These are phyloP conservation scores for Alternaria tenuissima DNA, from an alignment of 2,329 filamentous ascomycete species.

Conservation along the genomic window DNA sequence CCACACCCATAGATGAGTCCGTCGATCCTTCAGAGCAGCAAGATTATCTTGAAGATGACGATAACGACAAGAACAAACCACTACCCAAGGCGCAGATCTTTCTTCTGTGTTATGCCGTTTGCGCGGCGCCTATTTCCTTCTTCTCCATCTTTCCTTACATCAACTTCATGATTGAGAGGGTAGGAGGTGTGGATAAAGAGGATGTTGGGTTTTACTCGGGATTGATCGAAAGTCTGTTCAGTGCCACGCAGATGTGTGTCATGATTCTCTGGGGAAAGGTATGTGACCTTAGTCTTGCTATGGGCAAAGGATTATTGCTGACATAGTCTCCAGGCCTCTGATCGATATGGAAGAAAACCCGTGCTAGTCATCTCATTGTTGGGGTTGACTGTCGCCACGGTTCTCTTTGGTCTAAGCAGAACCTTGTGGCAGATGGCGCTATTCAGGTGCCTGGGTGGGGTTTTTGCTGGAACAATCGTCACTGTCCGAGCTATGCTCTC, in stretches of 20 bases:
- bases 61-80: slow-evolving; percentile 36
- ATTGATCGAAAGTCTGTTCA: slow-evolving; percentile 76
- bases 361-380: slow-evolving; percentile 72
- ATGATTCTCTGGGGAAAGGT: slow-evolving; percentile 73
- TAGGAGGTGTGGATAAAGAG: slow-evolving; percentile 66
- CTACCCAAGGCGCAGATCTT: slow-evolving; percentile 66
- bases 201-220: slow-evolving; percentile 84
- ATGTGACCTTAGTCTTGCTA: slow-evolving; percentile 7
- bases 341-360: slow-evolving; percentile 75
- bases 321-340: slow-evolving; percentile 58
- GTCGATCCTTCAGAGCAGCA: not conserved
- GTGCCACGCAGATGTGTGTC: slow-evolving; percentile 76
- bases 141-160: slow-evolving; percentile 85
- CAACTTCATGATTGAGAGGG: slow-evolving; percentile 76
- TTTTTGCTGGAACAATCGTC: slow-evolving; percentile 77
- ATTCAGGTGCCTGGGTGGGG: slow-evolving; percentile 73
- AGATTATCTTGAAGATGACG: slow-evolving; percentile 14
- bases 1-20: slow-evolving; percentile 26
- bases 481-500: slow-evolving; percentile 80
- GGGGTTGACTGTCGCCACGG: slow-evolving; percentile 68
- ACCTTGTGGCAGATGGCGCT: slow-evolving; percentile 78
- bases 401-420: slow-evolving; percentile 72
- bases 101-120: slow-evolving; percentile 74
- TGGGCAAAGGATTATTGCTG: not conserved
- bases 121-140: slow-evolving; percentile 81